Evolutionary conservation across 2,329 filamentous ascomycete genomes (phyloP).

Genomic region (Pseudogymnoascus sp.): DNA sequence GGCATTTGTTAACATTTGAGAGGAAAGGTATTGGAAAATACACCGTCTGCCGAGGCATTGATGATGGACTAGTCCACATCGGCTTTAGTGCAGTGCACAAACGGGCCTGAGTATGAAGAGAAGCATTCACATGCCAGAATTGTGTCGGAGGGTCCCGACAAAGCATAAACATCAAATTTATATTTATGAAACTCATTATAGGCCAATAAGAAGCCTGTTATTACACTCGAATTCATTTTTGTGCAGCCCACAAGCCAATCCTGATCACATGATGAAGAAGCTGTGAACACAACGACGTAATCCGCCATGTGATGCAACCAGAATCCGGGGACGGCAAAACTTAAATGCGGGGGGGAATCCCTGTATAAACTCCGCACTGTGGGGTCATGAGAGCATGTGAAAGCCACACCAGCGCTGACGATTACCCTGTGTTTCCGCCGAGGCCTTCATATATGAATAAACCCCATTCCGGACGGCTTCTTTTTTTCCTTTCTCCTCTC

Average conservation of each 20-base stretch:
- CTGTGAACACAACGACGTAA: neutral
- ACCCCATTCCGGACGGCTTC: neutral
- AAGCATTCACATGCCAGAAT: slow-evolving; percentile 7
- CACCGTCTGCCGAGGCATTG: neutral
- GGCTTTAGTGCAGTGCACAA: neutral
- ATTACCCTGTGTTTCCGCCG: neutral
- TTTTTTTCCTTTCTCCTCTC: neutral
- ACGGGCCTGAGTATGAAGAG: neutral
- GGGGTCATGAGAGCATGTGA: slow-evolving; percentile 10
- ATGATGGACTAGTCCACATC: neutral
- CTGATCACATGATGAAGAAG: neutral
- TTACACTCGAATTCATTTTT: neutral
- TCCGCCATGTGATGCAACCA: slow-evolving; percentile 8
- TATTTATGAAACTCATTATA: neutral
- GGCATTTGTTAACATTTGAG: neutral
- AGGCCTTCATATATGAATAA: slow-evolving; percentile 10
- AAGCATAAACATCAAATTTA: neutral
- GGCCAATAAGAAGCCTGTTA: neutral
- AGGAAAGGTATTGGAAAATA: neutral
- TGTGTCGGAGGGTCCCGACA: neutral
- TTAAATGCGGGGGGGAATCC: slow-evolving; percentile 4
- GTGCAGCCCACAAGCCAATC: neutral
- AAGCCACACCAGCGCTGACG: neutral
- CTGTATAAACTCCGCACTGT: neutral
- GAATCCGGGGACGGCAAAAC: slow-evolving; percentile 9